Conservation (phyloP, 805 yeast genomes). For the Grigorovia jiainica region DNA sequence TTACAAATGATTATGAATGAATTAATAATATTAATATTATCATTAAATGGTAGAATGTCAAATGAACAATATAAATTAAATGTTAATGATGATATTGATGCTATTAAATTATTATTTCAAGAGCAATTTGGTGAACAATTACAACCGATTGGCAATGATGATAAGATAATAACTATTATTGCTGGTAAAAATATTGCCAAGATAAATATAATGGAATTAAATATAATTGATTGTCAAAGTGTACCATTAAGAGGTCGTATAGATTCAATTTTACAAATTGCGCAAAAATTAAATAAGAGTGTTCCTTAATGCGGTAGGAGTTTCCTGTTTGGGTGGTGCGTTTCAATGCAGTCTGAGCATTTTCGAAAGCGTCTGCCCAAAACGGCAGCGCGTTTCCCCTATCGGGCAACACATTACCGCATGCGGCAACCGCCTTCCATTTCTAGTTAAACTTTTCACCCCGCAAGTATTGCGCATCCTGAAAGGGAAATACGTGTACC, state of each 20-base stretch:
- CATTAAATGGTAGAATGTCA: background rate
- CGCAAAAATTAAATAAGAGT: conserved; percentile 49
- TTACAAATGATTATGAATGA: background rate
- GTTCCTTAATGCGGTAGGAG: background rate
- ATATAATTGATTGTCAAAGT: conserved; percentile 54
- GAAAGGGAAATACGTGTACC: too few species aligned
- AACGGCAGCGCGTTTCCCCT: too few species aligned
- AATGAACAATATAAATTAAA: background rate
- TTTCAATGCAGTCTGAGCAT: background rate
- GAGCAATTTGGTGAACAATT: conserved; percentile 72
- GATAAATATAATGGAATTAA: conserved; percentile 49
- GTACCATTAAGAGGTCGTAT: conserved; percentile 68
- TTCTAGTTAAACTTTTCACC: too few species aligned
- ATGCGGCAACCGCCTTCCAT: too few species aligned
- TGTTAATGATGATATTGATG: background rate
- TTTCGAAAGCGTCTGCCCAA: too few species aligned
- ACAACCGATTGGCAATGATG: background rate
- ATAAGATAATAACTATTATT: conserved; percentile 25
- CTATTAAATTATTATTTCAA: conserved; percentile 36
- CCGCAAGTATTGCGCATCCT: too few species aligned
- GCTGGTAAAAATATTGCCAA: conserved; percentile 66
- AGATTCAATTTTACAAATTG: conserved; percentile 62
- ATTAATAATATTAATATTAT: background rate
- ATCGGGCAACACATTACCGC: too few species aligned
- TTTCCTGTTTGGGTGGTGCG: background rate